These are phyloP conservation scores for Gossypium schwendimanii DNA, from an alignment of 441 rosid genomes.

Conservation along the genomic window DNA sequence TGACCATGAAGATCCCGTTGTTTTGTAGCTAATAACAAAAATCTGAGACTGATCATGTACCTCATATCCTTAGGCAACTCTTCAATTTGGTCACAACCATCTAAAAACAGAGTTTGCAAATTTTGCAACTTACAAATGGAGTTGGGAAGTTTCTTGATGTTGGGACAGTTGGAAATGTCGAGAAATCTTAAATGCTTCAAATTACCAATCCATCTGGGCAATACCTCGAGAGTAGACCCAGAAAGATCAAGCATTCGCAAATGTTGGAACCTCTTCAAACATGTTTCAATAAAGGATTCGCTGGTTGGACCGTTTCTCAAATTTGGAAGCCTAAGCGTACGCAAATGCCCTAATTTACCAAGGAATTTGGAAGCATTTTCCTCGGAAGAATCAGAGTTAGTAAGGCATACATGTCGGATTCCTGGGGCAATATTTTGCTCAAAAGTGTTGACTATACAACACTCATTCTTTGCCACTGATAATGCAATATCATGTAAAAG, in stretches of 20 bases:
- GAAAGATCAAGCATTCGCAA: conserved; percentile 10
- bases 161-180: background rate
- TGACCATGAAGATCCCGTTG: background rate
- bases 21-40: background rate
- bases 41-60: conserved; percentile 14
- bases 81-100: conserved; percentile 10
- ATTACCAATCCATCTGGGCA: conserved; percentile 6
- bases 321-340: background rate
- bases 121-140: conserved; percentile 5
- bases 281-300: background rate
- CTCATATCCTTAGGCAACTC: conserved; percentile 17
- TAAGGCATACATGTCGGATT: background rate
- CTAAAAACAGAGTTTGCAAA: conserved; percentile 11
- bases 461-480: background rate
- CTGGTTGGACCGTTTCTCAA: background rate
- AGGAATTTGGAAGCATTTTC: background rate
- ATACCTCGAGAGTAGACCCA: background rate
- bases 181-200: conserved; percentile 18
- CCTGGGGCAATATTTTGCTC: background rate
- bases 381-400: background rate
- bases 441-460: background rate
- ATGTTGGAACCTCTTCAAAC: background rate
- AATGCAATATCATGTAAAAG: background rate
- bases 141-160: conserved; percentile 4
- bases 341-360: background rate